phyloP scores from a whole-genome alignment of 768 basidiomycete species.

The Tricholoma bakamatsutake region DNA sequence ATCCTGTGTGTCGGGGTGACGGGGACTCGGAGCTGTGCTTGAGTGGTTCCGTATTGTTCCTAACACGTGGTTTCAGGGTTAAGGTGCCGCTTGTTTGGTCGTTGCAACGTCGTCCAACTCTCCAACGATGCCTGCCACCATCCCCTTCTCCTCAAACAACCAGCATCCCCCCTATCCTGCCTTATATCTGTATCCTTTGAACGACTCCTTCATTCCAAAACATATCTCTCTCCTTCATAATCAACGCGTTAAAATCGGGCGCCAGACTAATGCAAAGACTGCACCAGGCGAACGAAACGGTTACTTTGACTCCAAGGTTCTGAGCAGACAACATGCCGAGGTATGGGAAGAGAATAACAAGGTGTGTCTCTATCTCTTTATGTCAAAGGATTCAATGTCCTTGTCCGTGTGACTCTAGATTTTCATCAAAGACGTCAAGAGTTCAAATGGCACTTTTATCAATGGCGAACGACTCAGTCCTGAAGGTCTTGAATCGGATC shows the following conservation, averaged over 20 bases:
- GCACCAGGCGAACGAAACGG: slow-evolving; percentile 90
- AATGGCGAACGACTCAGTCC: slow-evolving; percentile 88
- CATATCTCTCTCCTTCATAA: slow-evolving; percentile 74
- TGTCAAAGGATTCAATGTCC: slow-evolving; percentile 2
- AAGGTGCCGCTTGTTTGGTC: no score
- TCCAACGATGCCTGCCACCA: slow-evolving; percentile 24
- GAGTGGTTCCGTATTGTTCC: no score
- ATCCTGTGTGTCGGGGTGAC: no score
- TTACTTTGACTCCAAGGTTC: slow-evolving; percentile 93
- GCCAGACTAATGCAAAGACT: slow-evolving; percentile 95
- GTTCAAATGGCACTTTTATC: slow-evolving; percentile 97
- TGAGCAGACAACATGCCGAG: slow-evolving; percentile 93
- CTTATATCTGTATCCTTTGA: slow-evolving; percentile 82
- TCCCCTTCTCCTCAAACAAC: slow-evolving; percentile 10
- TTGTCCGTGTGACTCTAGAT: slow-evolving; percentile 50
- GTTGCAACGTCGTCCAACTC: no score
- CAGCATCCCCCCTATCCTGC: slow-evolving; percentile 30
- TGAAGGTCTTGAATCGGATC: slow-evolving; percentile 88
- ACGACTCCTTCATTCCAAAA: slow-evolving; percentile 92
- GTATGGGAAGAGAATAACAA: slow-evolving; percentile 92
- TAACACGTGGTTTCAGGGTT: no score
- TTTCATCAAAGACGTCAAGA: slow-evolving; percentile 97
- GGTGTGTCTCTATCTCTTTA: slow-evolving; percentile 36
- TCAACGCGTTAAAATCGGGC: slow-evolving; percentile 83
- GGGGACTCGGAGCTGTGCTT: no score